Evolutionary conservation across 2,329 filamentous ascomycete genomes (phyloP).

Genomic region (Aureobasidium lini): DNA sequence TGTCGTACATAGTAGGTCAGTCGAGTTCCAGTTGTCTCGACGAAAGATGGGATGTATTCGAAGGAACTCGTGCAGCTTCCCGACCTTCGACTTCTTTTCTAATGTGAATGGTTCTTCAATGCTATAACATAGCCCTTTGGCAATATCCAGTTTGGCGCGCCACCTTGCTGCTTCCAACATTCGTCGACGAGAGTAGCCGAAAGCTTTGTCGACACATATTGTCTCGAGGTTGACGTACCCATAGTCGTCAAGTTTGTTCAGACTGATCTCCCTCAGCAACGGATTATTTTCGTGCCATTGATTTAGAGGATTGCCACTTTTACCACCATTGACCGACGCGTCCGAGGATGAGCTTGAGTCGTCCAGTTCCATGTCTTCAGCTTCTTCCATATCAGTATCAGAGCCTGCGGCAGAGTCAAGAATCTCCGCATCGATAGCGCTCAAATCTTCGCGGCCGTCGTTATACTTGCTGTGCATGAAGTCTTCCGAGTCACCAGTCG

Average conservation of each 20-base stretch:
- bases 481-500: too few species aligned
- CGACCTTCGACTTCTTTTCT: background rate
- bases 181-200: background rate
- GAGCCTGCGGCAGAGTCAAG: background rate
- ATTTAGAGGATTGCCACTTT: background rate
- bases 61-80: background rate
- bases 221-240: background rate
- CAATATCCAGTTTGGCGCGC: background rate
- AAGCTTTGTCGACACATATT: background rate
- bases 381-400: background rate
- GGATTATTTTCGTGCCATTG: background rate
- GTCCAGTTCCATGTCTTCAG: background rate
- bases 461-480: too few species aligned
- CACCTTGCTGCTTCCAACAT: background rate
- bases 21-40: background rate
- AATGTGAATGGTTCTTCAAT: background rate
- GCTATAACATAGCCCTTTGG: background rate
- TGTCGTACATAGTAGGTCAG: background rate
- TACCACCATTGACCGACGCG: too few species aligned
- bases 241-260: background rate
- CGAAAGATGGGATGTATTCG: conserved; percentile 3
- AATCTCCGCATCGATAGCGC: background rate
- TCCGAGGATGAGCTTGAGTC: background rate
- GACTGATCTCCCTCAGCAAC: background rate
- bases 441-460: too few species aligned